phyloP scores from a whole-genome alignment of 1,284 basidiomycete genomes.

The Malassezia nana region DNA sequence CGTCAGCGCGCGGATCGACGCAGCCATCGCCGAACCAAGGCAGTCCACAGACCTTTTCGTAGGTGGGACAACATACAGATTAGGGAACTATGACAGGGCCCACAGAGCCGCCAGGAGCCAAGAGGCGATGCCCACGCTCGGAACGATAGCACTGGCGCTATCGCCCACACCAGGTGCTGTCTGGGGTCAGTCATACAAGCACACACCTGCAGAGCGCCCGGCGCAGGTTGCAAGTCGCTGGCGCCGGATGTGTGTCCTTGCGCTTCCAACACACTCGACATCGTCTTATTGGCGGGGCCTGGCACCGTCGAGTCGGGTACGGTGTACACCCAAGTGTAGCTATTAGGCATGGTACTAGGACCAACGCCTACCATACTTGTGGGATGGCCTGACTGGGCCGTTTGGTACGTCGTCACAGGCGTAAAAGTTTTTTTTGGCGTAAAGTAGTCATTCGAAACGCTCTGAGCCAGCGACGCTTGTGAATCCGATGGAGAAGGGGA shows the following conservation, averaged over 20 bases:
- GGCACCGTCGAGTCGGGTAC: constrained; percentile 4
- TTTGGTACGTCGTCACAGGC: constrained; percentile 6
- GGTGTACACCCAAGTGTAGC: constrained; percentile 14
- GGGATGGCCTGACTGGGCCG: neutral
- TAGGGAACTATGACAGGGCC: neutral
- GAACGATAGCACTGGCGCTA: neutral
- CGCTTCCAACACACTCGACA: constrained; percentile 4
- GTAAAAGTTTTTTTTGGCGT: constrained; percentile 14
- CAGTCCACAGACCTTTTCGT: constrained; percentile 17
- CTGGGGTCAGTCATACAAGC: neutral
- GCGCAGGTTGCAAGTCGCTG: constrained; percentile 7
- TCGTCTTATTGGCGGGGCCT: constrained; percentile 2
- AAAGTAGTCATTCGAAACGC: constrained; percentile 12
- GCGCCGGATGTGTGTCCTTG: neutral
- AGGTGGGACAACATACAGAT: no score
- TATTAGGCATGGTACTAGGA: neutral
- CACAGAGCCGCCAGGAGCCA: neutral
- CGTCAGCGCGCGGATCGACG: neutral
- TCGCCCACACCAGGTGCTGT: neutral
- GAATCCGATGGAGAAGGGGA: neutral
- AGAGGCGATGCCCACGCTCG: neutral
- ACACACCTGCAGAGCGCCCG: constrained; percentile 9
- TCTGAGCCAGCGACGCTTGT: neutral
- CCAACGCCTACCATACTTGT: constrained; percentile 6
- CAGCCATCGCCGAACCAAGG: neutral